Conservation (phyloP, 345 rosid species). For the Murraya koenigii region DNA sequence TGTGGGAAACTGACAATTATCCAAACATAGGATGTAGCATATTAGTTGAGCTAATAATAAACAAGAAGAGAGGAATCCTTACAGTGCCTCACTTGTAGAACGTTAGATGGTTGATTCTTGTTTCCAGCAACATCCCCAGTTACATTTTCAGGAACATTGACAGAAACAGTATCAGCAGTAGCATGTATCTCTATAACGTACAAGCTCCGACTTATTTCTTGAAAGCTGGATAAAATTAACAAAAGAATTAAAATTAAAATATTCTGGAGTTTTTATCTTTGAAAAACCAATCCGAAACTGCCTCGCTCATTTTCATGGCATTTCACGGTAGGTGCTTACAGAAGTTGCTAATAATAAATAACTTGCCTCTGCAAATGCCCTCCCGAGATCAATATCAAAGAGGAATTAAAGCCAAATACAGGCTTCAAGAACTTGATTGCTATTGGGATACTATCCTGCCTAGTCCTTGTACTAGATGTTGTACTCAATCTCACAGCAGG, state of each 20-base stretch:
- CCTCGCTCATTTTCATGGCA: not conserved
- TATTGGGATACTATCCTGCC: constrained; percentile 49
- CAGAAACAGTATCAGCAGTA: constrained; percentile 37
- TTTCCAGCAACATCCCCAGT: constrained; percentile 90
- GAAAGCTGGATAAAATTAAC: constrained; percentile 50
- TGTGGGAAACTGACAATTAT: not conserved
- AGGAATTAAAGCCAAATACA: constrained; percentile 81
- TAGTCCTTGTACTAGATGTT: constrained; percentile 63
- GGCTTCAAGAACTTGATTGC: constrained; percentile 76
- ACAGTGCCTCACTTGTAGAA: constrained; percentile 79
- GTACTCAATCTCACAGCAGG: constrained; percentile 73
- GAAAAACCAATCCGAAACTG: not conserved
- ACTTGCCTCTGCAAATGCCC: constrained; percentile 79
- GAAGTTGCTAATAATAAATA: constrained; percentile 11
- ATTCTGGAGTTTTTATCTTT: not conserved
- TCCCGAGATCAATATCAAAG: constrained; percentile 65
- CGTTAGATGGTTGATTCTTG: constrained; percentile 65
- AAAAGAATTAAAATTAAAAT: constrained; percentile 13
- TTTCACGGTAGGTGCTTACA: not conserved
- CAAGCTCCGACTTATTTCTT: constrained; percentile 57
- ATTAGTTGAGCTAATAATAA: not conserved
- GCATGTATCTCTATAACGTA: constrained; percentile 63
- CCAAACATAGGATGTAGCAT: not conserved
- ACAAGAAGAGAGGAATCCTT: constrained; percentile 26
- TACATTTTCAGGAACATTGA: constrained; percentile 72